Percentiles rank a stretch among this genome's conserved stretches.
phyloP scores from a whole-genome alignment of 495 filamentous ascomycete genomes.

The Penicillium tannophilum region DNA sequence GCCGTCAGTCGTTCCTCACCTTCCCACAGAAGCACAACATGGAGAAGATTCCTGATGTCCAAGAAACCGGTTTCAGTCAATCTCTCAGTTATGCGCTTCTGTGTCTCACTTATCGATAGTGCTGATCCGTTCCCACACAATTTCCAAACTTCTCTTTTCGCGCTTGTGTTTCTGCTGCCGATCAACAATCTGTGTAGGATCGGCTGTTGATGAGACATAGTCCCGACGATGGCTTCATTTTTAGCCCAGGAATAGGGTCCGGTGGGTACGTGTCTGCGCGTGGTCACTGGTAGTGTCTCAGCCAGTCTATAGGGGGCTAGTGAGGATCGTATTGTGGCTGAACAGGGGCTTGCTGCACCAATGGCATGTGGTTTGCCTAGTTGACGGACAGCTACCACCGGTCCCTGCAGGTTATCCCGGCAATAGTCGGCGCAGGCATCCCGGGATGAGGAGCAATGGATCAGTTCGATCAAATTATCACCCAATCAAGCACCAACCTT shows the following conservation, averaged over 20 bases:
- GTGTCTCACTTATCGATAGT: not conserved
- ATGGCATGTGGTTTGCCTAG: not conserved
- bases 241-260: not conserved
- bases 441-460: too few relatives aligned
- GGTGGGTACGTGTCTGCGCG: not conserved
- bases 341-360: not conserved
- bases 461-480: not conserved
- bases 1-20: not conserved
- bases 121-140: not conserved
- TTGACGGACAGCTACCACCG: not conserved
- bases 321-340: constrained; percentile 5
- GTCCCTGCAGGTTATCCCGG: not conserved
- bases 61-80: constrained; percentile 4
- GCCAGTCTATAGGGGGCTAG: not conserved
- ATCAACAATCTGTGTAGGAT: not conserved
- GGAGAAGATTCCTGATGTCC: not conserved
- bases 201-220: not conserved
- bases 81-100: constrained; percentile 1
- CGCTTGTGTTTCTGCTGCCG: not conserved
- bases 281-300: constrained; percentile 7
- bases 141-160: not conserved
- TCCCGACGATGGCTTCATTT: not conserved
- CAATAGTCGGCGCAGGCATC: not conserved
- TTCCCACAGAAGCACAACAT: not conserved
- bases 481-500: not conserved